Evolutionary conservation across 768 basidiomycete species (phyloP), one percentile per base, ranked within the genome.

Genomic region (Leccinum disarticulatum): DNA sequence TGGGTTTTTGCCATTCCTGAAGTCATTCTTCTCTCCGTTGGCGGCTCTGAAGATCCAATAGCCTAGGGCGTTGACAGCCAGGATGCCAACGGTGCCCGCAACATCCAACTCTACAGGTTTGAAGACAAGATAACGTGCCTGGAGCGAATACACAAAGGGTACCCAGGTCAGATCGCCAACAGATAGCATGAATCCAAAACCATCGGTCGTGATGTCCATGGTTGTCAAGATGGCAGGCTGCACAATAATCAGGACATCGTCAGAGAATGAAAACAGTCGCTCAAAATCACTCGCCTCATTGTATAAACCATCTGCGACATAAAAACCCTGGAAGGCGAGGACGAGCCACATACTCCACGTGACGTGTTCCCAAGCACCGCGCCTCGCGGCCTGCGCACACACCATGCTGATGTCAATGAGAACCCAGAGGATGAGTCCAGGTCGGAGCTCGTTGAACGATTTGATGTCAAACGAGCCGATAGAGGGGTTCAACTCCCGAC

Each of bases 141-240:
- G 95, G 14, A 98, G 85, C 31, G 87, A 87, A 76, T 98, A 99
- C 15, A 86, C 87, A 75, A 98, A 96, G 11, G 96, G 96, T 11
- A 99, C 92, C 90, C 93, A 98, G 19, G 87, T 76, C 30, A 98
- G 83, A 69, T 98, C 94, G 46, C 97, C 96, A 51, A 96, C 83
- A 5, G 93, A 77, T 30, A 99, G 88, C 97, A 99, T 99, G 82
- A 95, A 98, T 7, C 97, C 97, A 68, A 98, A 98, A 11, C 97
- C 97, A 67, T 99, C 97, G 11, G 91, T 91, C 3, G 89, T 95
- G 70, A 99, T 95, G 69, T 99, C 97, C 92, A 99, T 99, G 4
- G 90, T 94, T 1, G 93, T 95, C 58, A 98, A 81, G 64, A 99
- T 82, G 10, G 91, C 89, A 2, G 91, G 83, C 93, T 97, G 64